phyloP scores from a whole-genome alignment of 2,329 filamentous ascomycete genomes.

The Aspergillus proliferans region DNA sequence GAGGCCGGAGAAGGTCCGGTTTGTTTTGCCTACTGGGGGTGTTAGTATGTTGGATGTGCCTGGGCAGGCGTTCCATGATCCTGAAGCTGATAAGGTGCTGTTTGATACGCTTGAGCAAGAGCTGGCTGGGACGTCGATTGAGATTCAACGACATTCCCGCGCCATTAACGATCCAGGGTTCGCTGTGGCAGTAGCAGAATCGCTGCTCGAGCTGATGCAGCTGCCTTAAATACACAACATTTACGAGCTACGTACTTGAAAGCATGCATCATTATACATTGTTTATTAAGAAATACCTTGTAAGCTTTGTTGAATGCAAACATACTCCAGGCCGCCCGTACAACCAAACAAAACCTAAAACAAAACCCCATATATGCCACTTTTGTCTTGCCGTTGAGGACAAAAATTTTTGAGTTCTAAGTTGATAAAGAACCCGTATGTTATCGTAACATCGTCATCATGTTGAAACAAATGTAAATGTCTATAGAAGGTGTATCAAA shows the following conservation, averaged over 20 bases:
- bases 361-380: conserved; percentile 29
- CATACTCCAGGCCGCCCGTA: conserved; percentile 26
- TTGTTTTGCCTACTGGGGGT: conserved; percentile 56
- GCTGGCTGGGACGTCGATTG: conserved; percentile 45
- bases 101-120: conserved; percentile 45
- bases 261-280: neutral
- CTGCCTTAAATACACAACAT: neutral
- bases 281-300: conserved; percentile 2
- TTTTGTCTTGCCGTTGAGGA: conserved; percentile 57
- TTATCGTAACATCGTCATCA: conserved; percentile 56
- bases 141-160: conserved; percentile 42
- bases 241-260: neutral
- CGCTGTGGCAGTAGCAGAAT: conserved; percentile 19
- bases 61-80: conserved; percentile 49
- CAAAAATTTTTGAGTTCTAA: conserved; percentile 46
- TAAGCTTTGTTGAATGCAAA: conserved; percentile 35
- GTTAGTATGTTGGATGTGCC: conserved; percentile 56
- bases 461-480: conserved; percentile 42
- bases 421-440: conserved; percentile 42
- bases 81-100: conserved; percentile 42
- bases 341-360: conserved; percentile 20
- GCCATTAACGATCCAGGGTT: conserved; percentile 28
- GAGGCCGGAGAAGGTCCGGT: conserved; percentile 41
- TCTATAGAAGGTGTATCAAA: conserved; percentile 34
- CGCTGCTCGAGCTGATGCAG: conserved; percentile 11